These are phyloP conservation scores for Cutaneotrichosporon daszewskae DNA, from an alignment of 1,284 basidiomycete genomes.

Conservation along the genomic window DNA sequence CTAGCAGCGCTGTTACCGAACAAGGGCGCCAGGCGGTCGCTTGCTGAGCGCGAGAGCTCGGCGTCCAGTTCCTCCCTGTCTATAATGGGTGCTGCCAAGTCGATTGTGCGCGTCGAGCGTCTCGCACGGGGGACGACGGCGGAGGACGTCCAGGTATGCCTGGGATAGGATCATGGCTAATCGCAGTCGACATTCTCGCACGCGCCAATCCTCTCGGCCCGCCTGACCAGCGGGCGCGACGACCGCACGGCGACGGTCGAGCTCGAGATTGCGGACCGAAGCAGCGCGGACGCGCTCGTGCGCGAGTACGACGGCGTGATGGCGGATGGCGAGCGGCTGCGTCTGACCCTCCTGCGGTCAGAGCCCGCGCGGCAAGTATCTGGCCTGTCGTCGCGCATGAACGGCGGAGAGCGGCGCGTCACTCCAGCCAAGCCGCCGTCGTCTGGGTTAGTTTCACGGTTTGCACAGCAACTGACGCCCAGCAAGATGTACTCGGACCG, in stretches of 20 bases:
- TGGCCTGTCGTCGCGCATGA: neutral
- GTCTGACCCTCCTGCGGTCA: slow-evolving; percentile 52
- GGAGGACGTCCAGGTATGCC: slow-evolving; percentile 67
- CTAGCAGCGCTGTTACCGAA: slow-evolving; percentile 4
- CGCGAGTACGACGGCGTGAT: slow-evolving; percentile 69
- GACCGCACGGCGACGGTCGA: slow-evolving; percentile 57
- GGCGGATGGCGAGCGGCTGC: slow-evolving; percentile 70
- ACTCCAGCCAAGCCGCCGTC: neutral
- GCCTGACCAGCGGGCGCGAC: slow-evolving; percentile 43
- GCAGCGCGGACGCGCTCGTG: slow-evolving; percentile 63
- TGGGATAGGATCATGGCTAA: neutral
- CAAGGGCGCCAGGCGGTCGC: neutral
- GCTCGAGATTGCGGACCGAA: slow-evolving; percentile 63
- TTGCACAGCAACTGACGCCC: neutral
- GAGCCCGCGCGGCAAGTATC: neutral
- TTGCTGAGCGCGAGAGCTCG: neutral
- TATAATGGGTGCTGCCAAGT: slow-evolving; percentile 68
- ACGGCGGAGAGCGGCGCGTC: neutral
- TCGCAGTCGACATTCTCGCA: slow-evolving; percentile 72
- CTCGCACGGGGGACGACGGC: slow-evolving; percentile 70
- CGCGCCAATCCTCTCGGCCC: slow-evolving; percentile 60
- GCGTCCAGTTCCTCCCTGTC: slow-evolving; percentile 25
- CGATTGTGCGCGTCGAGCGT: slow-evolving; percentile 67
- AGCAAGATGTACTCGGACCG: slow-evolving; percentile 79
- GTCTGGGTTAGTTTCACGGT: neutral